These are phyloP conservation scores for Lactifluus volemus DNA, from an alignment of 768 basidiomycete species.

Conservation along the genomic window DNA sequence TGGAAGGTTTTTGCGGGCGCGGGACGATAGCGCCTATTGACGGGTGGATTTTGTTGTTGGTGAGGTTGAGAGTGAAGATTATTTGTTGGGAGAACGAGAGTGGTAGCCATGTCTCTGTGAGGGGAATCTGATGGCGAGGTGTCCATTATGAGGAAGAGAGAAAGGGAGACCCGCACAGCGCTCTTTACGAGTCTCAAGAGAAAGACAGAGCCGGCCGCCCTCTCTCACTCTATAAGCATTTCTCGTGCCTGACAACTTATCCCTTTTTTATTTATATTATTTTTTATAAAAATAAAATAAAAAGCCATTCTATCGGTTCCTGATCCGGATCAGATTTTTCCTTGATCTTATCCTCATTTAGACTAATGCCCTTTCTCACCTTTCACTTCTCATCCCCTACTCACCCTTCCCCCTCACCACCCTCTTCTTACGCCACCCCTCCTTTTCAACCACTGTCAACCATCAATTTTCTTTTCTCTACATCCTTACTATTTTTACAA, in stretches of 20 bases:
- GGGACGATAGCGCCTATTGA: constrained; percentile 64
- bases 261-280: constrained; percentile 3
- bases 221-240: constrained; percentile 15
- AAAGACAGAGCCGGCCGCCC: neutral
- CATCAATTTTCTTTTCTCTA: neutral
- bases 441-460: neutral
- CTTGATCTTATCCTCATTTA: constrained; percentile 17
- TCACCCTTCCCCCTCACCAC: neutral
- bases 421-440: too few species aligned
- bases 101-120: constrained; percentile 12
- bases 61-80: neutral
- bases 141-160: constrained; percentile 6
- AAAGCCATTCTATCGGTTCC: neutral
- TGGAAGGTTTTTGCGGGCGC: constrained; percentile 92
- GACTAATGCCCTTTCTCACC: constrained; percentile 5
- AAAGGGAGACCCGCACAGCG: neutral
- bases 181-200: neutral
- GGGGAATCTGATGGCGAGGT: constrained; percentile 6
- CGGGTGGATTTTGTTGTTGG: constrained; percentile 22
- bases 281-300: neutral
- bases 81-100: constrained; percentile 1
- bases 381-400: neutral
- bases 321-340: constrained; percentile 7
- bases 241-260: constrained; percentile 14
- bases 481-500: neutral